Conservation (phyloP, 169 alveolate species). For the Amoebophrya sp. region DNA sequence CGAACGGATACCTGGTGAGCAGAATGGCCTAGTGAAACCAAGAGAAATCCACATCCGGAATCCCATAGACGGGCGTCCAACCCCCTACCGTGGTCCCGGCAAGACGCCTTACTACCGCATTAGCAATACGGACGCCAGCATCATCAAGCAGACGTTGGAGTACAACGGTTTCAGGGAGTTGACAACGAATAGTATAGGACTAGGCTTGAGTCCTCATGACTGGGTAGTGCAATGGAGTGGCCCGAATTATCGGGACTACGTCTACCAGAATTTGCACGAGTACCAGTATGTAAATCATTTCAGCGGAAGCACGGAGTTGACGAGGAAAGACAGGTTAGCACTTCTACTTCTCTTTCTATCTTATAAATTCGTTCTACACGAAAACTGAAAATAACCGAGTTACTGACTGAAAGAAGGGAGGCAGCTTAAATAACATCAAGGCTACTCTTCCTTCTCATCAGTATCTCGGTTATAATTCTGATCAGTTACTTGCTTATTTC, state of each 20-base stretch:
- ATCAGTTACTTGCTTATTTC: no score
- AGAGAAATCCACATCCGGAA: neutral
- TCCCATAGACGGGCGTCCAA: no score
- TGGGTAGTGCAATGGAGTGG: neutral
- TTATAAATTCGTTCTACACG: no score
- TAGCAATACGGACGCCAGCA: neutral
- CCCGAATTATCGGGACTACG: neutral
- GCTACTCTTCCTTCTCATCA: no score
- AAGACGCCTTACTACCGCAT: neutral
- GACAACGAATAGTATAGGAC: neutral
- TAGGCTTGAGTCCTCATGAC: neutral
- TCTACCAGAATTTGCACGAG: conserved; percentile 33
- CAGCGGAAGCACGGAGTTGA: conserved; percentile 50
- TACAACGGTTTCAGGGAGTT: neutral
- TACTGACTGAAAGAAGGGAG: no score
- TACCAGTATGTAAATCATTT: conserved; percentile 58
- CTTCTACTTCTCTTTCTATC: no score
- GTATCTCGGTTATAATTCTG: no score
- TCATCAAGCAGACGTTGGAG: neutral
- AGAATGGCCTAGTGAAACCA: neutral
- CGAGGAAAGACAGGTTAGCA: conserved; percentile 61
- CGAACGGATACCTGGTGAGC: neutral
- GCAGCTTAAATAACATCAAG: no score
- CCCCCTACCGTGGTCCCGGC: neutral
- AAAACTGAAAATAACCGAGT: no score